Evolutionary conservation across 2,329 filamentous ascomycete species (phyloP), one percentile per base, ranked within the genome.

Genomic region (Metarhizium album): DNA sequence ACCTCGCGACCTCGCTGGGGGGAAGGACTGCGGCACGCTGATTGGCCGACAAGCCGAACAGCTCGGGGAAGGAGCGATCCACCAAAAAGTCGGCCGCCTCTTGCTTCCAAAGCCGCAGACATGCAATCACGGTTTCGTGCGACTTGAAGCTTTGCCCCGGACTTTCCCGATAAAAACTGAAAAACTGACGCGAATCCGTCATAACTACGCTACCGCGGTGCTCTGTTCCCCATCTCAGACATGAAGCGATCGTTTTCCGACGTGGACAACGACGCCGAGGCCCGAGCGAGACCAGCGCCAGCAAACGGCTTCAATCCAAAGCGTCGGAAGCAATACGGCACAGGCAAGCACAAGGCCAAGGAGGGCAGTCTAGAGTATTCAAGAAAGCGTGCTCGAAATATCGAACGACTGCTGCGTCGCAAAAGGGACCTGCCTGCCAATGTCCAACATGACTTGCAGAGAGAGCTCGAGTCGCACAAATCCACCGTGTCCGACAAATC

Each of bases 351-450:
- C 59, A 70, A 70, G 53, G 65, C 68, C 11, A 74, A 70, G 54
- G 68, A 73, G 31, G 71, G 72, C 46, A 73, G 68, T 51, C 66
- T 81, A 46, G 79, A 79, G 62, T 78, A 78, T 60, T 74, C 86
- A 48, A 90, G 86, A 69, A 86, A 86, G 67, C 79, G 84, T 45
- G 81, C 82, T 52, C 77, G 87, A 49, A 82, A 83, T 48, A 79
- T 90, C 50, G 78, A 81, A 59, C 76, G 87, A 48, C 74, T 82
- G 9, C 74, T 91, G 33, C 73, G 78, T 45, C 74, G 77, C 53
- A 74, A 77, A 13, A 69, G 78, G 47, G 76, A 81, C 49, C 73
- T 90, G 48, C 84, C 86, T 0, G 83, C 84, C 29, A 76, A 84
- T 60, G 76, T 86, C 9, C 75, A 81, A 51, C 73, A 81, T 42